These are phyloP conservation scores for Ampelomyces quisqualis DNA, from an alignment of 2,329 filamentous ascomycete species.

Conservation along the genomic window DNA sequence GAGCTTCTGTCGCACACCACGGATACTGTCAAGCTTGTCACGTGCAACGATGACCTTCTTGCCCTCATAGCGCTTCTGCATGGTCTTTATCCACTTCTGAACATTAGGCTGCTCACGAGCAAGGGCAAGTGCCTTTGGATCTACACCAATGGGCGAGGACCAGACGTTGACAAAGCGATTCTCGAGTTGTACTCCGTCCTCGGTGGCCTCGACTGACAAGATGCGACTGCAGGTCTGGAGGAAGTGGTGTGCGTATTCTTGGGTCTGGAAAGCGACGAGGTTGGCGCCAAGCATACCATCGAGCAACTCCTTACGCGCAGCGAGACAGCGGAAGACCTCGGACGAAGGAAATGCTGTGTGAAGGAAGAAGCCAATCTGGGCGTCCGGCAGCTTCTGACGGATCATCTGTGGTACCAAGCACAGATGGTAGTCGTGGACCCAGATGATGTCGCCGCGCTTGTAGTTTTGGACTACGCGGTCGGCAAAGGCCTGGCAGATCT, in stretches of 20 bases:
- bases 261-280: slow-evolving; percentile 88
- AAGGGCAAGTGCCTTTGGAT: slow-evolving; percentile 71
- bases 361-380: slow-evolving; percentile 93
- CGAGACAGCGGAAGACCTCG: slow-evolving; percentile 90
- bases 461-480: slow-evolving; percentile 87
- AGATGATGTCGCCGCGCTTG: slow-evolving; percentile 90
- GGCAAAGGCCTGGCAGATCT: slow-evolving; percentile 89
- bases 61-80: slow-evolving; percentile 80
- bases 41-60: slow-evolving; percentile 90
- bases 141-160: slow-evolving; percentile 85
- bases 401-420: slow-evolving; percentile 87
- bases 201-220: slow-evolving; percentile 83
- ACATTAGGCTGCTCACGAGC: slow-evolving; percentile 74
- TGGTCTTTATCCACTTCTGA: slow-evolving; percentile 72
- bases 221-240: slow-evolving; percentile 92
- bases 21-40: slow-evolving; percentile 90
- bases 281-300: slow-evolving; percentile 93
- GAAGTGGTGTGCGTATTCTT: slow-evolving; percentile 92
- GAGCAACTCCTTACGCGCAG: slow-evolving; percentile 80
- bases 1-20: slow-evolving; percentile 90
- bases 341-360: slow-evolving; percentile 95
- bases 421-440: slow-evolving; percentile 95
- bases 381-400: slow-evolving; percentile 84
- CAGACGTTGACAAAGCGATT: slow-evolving; percentile 90
- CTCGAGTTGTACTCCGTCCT: slow-evolving; percentile 84